phyloP scores from a whole-genome alignment of 176 grass and related monocot genomes.

The Musa acuminata region DNA sequence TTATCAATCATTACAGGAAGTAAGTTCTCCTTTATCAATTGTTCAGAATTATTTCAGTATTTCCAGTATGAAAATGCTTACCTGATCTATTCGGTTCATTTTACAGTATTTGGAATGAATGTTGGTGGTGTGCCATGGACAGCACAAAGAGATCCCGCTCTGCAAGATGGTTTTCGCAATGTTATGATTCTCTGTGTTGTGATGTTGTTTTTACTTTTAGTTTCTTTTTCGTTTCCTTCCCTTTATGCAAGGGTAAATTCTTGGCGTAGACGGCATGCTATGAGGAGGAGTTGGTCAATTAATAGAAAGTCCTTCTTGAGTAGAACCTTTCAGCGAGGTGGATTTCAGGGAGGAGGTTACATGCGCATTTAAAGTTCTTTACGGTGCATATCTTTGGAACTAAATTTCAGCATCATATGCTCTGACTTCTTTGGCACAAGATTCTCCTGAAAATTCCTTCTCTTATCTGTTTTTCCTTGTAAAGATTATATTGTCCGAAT shows the following conservation, averaged over 20 bases:
- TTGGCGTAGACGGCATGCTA: constrained; percentile 40
- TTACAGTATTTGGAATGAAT: constrained; percentile 83
- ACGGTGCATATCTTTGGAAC: not conserved
- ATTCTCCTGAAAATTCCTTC: too few relatives aligned
- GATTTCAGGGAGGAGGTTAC: not conserved
- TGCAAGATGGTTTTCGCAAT: constrained; percentile 63
- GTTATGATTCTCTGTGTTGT: constrained; percentile 69
- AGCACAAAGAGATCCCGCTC: constrained; percentile 51
- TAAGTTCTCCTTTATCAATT: constrained; percentile 18
- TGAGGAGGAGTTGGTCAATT: constrained; percentile 46
- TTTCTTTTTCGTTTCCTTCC: constrained; percentile 67
- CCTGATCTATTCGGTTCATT: not conserved
- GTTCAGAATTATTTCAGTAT: not conserved
- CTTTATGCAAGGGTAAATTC: constrained; percentile 55
- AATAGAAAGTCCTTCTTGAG: constrained; percentile 41
- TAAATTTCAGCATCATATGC: not conserved
- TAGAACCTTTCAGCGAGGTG: constrained; percentile 14
- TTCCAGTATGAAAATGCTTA: not conserved
- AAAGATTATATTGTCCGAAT: too few relatives aligned
- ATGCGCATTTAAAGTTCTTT: not conserved
- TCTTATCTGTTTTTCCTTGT: too few relatives aligned
- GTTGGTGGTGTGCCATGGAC: constrained; percentile 93
- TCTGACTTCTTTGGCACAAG: too few relatives aligned
- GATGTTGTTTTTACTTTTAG: constrained; percentile 57
- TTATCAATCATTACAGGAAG: constrained; percentile 86